These are phyloP conservation scores for Mycena vitilis DNA, from an alignment of 768 basidiomycete genomes.

Conservation along the genomic window DNA sequence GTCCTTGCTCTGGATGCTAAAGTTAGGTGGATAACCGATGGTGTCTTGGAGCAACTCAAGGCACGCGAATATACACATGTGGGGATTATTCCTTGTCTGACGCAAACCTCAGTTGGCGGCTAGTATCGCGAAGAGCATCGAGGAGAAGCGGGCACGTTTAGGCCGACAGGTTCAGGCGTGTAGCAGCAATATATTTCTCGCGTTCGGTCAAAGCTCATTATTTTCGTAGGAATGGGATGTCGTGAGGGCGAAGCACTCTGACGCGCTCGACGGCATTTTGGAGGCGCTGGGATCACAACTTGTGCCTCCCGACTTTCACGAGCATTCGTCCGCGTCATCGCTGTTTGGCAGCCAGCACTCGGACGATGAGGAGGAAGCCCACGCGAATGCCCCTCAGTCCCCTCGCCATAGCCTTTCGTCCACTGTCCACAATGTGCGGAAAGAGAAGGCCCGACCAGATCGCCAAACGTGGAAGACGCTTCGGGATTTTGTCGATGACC, in stretches of 20 bases:
- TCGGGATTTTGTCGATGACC: constrained; percentile 88
- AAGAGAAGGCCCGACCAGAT: constrained; percentile 50
- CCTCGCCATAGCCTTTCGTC: constrained; percentile 55
- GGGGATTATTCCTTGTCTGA: background rate
- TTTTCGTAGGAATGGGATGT: constrained; percentile 75
- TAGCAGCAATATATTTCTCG: constrained; percentile 12
- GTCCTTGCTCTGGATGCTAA: constrained; percentile 84
- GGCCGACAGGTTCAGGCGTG: constrained; percentile 72
- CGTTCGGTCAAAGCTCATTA: constrained; percentile 11
- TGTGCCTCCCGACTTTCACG: constrained; percentile 84
- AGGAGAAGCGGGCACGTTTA: constrained; percentile 73
- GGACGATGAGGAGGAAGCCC: constrained; percentile 47
- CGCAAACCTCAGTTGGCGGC: constrained; percentile 68
- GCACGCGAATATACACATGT: constrained; percentile 46
- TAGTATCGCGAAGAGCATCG: constrained; percentile 78
- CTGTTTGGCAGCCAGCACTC: constrained; percentile 84
- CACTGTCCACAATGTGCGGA: constrained; percentile 53
- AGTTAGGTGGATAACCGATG: constrained; percentile 81
- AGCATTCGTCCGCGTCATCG: constrained; percentile 73
- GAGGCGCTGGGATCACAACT: constrained; percentile 78
- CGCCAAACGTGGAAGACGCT: constrained; percentile 81
- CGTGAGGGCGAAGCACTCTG: constrained; percentile 67
- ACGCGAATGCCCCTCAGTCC: constrained; percentile 37
- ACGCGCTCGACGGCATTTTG: constrained; percentile 74
- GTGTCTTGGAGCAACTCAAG: constrained; percentile 81